Evolutionary conservation across 441 rosid genomes (phyloP), one percentile per base, ranked within the genome.

Genomic region (Geranium incanum): DNA sequence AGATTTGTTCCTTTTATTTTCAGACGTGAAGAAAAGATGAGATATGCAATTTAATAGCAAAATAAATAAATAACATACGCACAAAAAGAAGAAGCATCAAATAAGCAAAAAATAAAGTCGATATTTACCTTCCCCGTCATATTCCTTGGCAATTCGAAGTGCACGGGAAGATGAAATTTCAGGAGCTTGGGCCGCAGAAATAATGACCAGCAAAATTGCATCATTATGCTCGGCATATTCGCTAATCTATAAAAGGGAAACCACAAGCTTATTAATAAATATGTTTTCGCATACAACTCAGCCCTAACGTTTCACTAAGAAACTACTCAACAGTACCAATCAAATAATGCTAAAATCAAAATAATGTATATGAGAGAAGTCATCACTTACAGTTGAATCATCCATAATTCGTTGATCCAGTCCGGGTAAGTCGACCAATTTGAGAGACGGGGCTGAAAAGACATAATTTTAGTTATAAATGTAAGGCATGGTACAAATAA

Each of bases 361-460:
- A 6, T 59, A 19, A 12, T 1, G 19, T 18, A 1, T 57, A 57
- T 0, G 19, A 59, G 28, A 59, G 11, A 8, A 5, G 36, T 19
- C 36, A 59, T 59, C 65, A 59, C 66, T 62, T 23, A 62, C 66
- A 23, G 28, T 62, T 18, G 95, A 79, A 64, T 89, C 97, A 68
- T 89, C 98, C 86, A 87, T 81, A 72, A 86, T 86, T 76, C 96
- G 83, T 85, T 91, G 98, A 81, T 93, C 98, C 80, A 92, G 74
- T 80, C 98, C 98, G 57, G 98, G 98, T 81, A 93, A 84, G 81
- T 93, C 98, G 55, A 85, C 71, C 84, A 93, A 78, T 82, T 91
- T 93, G 73, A 93, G 75, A 4, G 97, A 90, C 36, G 98, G 98
- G 69, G 98, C 98, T 93, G 91, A 28, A 57, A 41, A 19, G 33